Evolutionary conservation across 495 filamentous ascomycete species (phyloP), one percentile per base, ranked within the genome.

Genomic region (Hypoxylon intermedium): DNA sequence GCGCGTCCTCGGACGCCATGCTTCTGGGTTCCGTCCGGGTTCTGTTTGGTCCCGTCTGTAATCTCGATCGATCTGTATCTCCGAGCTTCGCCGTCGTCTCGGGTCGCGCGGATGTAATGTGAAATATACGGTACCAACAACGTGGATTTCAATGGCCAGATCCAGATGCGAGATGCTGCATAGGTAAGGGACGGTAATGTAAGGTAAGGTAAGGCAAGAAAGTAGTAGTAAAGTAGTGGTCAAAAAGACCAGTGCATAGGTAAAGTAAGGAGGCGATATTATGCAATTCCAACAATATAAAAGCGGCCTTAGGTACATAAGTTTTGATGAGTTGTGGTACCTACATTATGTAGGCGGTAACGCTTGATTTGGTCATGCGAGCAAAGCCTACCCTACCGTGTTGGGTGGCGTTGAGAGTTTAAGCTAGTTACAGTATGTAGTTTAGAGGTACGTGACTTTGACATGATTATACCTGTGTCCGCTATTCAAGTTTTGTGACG

Each of bases 1-100:
- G 59, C 13, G 71, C 66, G 44, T 82, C 80, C 58, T 83, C 78
- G 30, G 78, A 80, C 23, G 70, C 74, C 70, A 78, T 57, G 15
- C 15, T 37, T 37, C 3, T 15, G 1, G 36, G 33, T 19, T 30
- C 12, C 21, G 18, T 47, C 13, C 20, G 13, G n/a, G n/a, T n/a
- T 34, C 33, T 47, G 26, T 16, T 47, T 33, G 13, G 9, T 33
- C 3, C 20, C 36, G 13, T 2, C 18, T 15, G 16, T 15, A 16
- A 5, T 38, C 36, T 9, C 36, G n/a, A 40, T 42, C 23, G 48
- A 43, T 42, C 33, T 51, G 16, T 28, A 7, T 37, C 18, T 5
- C 1, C 36, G 30, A 33, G 9, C 2, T 12, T 33, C 7, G 9
- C 9, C 9, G n/a, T 33, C n/a, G 26, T 30, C 26, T 15, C 36